These are phyloP conservation scores for Boletus rubropictus DNA, from an alignment of 768 basidiomycete genomes.

Conservation along the genomic window DNA sequence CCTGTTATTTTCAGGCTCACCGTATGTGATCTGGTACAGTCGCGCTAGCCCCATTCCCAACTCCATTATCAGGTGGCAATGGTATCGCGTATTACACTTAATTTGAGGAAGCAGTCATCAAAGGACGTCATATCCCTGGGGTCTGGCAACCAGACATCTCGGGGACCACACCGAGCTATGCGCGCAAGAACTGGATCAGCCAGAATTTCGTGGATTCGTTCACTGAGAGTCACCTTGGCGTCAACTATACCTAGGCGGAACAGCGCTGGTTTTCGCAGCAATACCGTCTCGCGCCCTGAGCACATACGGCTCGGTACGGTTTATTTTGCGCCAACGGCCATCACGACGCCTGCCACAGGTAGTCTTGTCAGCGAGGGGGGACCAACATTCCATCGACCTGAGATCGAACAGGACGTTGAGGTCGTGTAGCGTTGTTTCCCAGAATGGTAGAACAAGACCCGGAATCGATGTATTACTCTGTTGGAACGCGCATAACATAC, in stretches of 20 bases:
- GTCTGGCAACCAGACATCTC: background rate
- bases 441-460: background rate
- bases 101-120: slow-evolving; percentile 39
- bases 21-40: slow-evolving; percentile 5
- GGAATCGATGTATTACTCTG: background rate
- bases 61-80: slow-evolving; percentile 44
- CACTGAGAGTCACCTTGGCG: background rate
- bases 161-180: background rate
- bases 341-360: background rate
- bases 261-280: background rate
- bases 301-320: background rate
- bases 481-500: too few species aligned
- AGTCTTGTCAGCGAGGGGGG: background rate
- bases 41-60: background rate
- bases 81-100: slow-evolving; percentile 66
- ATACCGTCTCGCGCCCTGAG: background rate
- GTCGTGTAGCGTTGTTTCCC: background rate
- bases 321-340: background rate
- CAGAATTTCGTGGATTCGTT: background rate
- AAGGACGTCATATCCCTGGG: background rate
- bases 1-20: slow-evolving; percentile 20
- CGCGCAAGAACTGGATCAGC: background rate
- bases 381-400: background rate
- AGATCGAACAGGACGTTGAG: background rate
- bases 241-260: background rate